Base-by-base conservation (phyloP, 1,139 yeast species). In the Hyphopichia fennica region DNA sequence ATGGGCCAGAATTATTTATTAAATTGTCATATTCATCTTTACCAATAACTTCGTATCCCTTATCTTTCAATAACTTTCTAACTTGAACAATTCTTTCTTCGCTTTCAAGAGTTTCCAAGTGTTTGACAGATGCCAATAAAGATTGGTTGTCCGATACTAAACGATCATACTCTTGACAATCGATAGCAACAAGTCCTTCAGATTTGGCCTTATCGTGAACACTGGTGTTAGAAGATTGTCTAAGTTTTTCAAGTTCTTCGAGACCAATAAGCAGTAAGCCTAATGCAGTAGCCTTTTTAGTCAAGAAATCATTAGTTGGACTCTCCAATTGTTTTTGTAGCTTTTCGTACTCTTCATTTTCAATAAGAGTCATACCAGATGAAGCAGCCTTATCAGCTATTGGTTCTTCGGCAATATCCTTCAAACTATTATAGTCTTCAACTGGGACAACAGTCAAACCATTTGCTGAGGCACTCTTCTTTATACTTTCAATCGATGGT, bases 401-500 rank as follows among this genome's bases (percentile, higher is more conserved):
- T n/a, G 61, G 45, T 36, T 43, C 44, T 16, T 48, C 50, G 4
- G 51, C 51, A 6, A 42, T 46, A n/a, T 45, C 57, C 38, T 47
- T 53, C 43, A 62, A 47, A 20, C 43, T 42, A 33, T 46, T 46
- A 18, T 55, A 50, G 19, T 65, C 67, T 38, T 64, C 71, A 11
- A 41, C 36, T 6, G 69, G 57, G 5, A 69, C 30, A 3, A 67
- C 56, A 8, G 48, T 54, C 39, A 64, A 52, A 0, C 72, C 73
- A 43, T 60, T 58, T 4, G 51, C 51, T 0, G 46, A 42, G 1
- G 77, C 76, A 35, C 51, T 54, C 7, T 51, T 44, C 27, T 51
- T 52, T 16, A 72, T 57, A 22, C 52, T 52, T 7, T 65, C 70
- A 30, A 70, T 51, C 4, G 72, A 57, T 2, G 77, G 76, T 49